Evolutionary conservation across 805 yeast genomes (phyloP).

Genomic region (Wickerhamiella azyma): DNA sequence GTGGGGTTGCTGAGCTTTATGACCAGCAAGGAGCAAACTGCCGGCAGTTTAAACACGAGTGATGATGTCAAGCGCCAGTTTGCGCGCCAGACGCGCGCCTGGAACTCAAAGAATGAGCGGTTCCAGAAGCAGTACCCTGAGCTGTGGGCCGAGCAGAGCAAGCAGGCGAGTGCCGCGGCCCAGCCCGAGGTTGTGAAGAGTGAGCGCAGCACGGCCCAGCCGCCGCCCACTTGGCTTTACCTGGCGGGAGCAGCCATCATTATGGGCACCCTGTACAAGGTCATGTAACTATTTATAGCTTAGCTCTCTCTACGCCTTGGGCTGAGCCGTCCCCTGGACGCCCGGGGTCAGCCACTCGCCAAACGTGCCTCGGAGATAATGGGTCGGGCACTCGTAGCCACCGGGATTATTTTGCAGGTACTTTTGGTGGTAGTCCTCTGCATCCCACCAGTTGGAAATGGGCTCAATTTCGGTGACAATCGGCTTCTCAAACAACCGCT

Average conservation of each 20-base stretch:
- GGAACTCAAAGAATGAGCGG: slow-evolving; percentile 36
- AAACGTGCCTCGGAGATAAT: slow-evolving; percentile 41
- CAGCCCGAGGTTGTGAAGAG: too few species aligned
- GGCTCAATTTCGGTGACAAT: slow-evolving; percentile 63
- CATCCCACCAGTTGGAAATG: slow-evolving; percentile 64
- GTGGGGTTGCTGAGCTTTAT: slow-evolving; percentile 75
- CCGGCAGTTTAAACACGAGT: slow-evolving; percentile 58
- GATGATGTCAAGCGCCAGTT: slow-evolving; percentile 40
- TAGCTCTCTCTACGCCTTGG: too few species aligned
- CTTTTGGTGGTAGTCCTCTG: slow-evolving; percentile 88
- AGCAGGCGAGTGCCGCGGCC: background rate
- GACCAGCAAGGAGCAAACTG: slow-evolving; percentile 70
- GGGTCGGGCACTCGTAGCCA: slow-evolving; percentile 88
- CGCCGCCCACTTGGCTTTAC: slow-evolving; percentile 2
- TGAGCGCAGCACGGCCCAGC: background rate
- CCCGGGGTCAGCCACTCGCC: slow-evolving; percentile 4
- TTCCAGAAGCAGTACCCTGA: slow-evolving; percentile 62
- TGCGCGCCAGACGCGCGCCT: slow-evolving; percentile 45
- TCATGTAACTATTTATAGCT: background rate
- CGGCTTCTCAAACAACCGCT: slow-evolving; percentile 56
- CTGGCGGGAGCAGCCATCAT: background rate
- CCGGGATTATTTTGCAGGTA: slow-evolving; percentile 67
- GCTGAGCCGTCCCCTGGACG: too few species aligned
- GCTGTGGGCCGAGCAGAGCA: slow-evolving; percentile 21
- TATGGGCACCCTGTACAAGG: slow-evolving; percentile 4